phyloP scores from a whole-genome alignment of 2,329 filamentous ascomycete genomes.

The Talaromyces sp. region DNA sequence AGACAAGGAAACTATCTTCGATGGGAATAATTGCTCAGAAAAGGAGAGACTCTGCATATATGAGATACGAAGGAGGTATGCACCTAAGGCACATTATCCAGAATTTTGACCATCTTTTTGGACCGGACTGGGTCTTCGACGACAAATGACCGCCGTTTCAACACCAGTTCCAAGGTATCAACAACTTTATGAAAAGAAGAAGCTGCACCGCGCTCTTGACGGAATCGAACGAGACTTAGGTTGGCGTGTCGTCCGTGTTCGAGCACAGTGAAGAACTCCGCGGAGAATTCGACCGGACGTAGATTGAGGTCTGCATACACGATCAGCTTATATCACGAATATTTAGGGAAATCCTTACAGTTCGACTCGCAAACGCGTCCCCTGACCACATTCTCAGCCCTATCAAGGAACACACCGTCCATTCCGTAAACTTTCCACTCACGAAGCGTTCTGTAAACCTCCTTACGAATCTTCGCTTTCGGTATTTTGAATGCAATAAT shows the following conservation, averaged over 20 bases:
- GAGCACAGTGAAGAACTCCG: constrained; percentile 83
- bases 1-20: constrained; percentile 2
- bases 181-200: constrained; percentile 84
- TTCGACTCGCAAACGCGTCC: constrained; percentile 74
- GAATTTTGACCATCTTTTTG: constrained; percentile 61
- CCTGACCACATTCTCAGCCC: constrained; percentile 73
- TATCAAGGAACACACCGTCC: constrained; percentile 72
- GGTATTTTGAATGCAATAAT: constrained; percentile 73
- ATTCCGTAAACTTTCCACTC: constrained; percentile 84
- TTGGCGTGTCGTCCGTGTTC: constrained; percentile 75
- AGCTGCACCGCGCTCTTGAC: constrained; percentile 85
- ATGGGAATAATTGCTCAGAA: neutral
- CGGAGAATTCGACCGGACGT: constrained; percentile 82
- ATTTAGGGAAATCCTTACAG: constrained; percentile 54
- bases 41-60: neutral
- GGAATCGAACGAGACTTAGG: constrained; percentile 78
- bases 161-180: constrained; percentile 68
- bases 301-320: constrained; percentile 65
- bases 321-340: constrained; percentile 17
- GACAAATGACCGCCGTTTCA: constrained; percentile 63
- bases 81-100: constrained; percentile 24
- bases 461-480: constrained; percentile 70
- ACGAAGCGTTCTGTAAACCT: constrained; percentile 69
- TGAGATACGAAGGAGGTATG: neutral
- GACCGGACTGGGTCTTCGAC: constrained; percentile 64